Evolutionary conservation across 1,284 basidiomycete species (phyloP), one percentile per base, ranked within the genome.

Genomic region (Leccinum griseonigrum): DNA sequence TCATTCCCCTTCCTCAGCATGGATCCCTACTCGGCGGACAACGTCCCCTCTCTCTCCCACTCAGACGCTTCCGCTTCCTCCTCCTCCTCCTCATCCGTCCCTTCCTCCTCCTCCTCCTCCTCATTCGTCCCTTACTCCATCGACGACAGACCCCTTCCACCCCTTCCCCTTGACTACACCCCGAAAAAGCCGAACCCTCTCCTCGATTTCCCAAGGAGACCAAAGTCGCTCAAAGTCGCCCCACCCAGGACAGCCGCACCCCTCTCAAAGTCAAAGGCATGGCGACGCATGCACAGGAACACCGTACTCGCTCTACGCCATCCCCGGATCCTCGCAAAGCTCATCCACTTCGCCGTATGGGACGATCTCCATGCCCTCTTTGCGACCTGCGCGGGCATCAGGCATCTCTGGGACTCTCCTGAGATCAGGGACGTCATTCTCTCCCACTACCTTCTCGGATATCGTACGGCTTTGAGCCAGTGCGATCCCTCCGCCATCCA

Each of bases 371-470:
- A 81, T 57, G 74, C 83, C 13, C 76, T 91, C 51, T 74, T 82
- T 54, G 75, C 76, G 62, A 81, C 83, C 11, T 86, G 81, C 63
- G 78, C 76, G 11, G 68, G 76, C 14, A 76, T 81, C 58, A 77
- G 83, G 61, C 68, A 71, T n/a, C 66, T 86, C 36, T 80, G 89
- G 66, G 64, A 67, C 13, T 68, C 73, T 34, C 72, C 74, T 0
- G 71, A 74, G 14, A 71, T 82, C 62, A 77, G 79, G 64, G 81
- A 89, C 68, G 73, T 78, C 62, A 76, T 91, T 48, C 79, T 92
- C 29, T 72, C 81, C 6, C 81, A 79, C 38, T 88, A 81, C 67
- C 79, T 92, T 1, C 85, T 86, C 0, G 83, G 81, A 5, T 91
- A 85, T 69, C 69, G 73, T 4, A 67, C 75, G 38, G 81, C 80